These are phyloP conservation scores for Calocybe gangraenosa DNA, from an alignment of 768 basidiomycete genomes.

Conservation along the genomic window DNA sequence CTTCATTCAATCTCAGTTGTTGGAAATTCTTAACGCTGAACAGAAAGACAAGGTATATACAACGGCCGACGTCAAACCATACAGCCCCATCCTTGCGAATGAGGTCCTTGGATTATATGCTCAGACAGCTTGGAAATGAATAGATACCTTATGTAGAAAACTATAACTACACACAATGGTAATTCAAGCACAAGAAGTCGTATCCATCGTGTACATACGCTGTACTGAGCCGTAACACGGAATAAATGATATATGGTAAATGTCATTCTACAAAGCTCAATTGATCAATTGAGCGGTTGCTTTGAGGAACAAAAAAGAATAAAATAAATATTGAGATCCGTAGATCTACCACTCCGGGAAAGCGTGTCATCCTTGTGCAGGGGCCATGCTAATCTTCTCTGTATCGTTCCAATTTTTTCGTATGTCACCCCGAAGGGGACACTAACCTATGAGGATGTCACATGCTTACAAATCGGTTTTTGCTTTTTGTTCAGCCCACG, in stretches of 20 bases:
- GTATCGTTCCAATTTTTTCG: conserved; percentile 99
- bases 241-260: no score
- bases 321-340: conserved; percentile 38
- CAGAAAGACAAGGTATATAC: conserved; percentile 50
- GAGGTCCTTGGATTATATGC: conserved; percentile 57
- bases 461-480: conserved; percentile 4
- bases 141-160: background rate
- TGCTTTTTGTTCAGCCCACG: conserved; percentile 22
- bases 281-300: background rate
- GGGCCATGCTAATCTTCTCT: conserved; percentile 99
- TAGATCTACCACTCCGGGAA: conserved; percentile 81
- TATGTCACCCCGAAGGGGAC: conserved; percentile 92
- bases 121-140: conserved; percentile 38
- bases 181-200: no score
- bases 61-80: conserved; percentile 36
- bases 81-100: conserved; percentile 43
- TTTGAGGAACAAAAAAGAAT: no score
- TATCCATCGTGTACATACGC: background rate
- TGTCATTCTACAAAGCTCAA: no score
- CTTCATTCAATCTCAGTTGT: conserved; percentile 54
- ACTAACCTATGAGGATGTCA: conserved; percentile 12
- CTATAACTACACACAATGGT: background rate
- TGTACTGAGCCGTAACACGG: no score
- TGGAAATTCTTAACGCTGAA: conserved; percentile 51
- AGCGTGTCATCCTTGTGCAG: conserved; percentile 99